phyloP scores from a whole-genome alignment of 2,329 filamentous ascomycete genomes.

The Rhinocladiella mackenziei region DNA sequence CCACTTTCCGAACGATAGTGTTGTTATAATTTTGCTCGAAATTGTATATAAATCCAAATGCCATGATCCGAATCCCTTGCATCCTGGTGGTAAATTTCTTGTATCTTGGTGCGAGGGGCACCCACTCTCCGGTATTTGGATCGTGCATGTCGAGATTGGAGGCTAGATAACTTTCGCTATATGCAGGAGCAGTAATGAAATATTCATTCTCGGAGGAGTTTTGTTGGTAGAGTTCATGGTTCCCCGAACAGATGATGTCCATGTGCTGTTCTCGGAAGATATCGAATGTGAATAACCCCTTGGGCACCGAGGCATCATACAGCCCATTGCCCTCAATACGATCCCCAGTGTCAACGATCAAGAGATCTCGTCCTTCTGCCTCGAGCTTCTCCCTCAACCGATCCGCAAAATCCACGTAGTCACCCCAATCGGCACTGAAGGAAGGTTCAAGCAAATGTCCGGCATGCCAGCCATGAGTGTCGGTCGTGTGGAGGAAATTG shows the following conservation, averaged over 20 bases:
- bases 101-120: slow-evolving; percentile 76
- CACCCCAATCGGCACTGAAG: slow-evolving; percentile 95
- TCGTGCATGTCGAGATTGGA: slow-evolving; percentile 90
- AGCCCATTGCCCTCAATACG: slow-evolving; percentile 90
- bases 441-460: slow-evolving; percentile 92
- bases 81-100: slow-evolving; percentile 90
- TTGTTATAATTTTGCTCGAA: slow-evolving; percentile 90
- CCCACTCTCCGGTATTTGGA: slow-evolving; percentile 63
- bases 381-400: slow-evolving; percentile 78
- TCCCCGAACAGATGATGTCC: slow-evolving; percentile 81
- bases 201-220: slow-evolving; percentile 76
- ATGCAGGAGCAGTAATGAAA: slow-evolving; percentile 75
- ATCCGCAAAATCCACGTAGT: slow-evolving; percentile 88
- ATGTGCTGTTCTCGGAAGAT: slow-evolving; percentile 79
- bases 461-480: slow-evolving; percentile 92
- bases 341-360: slow-evolving; percentile 95
- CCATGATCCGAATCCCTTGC: slow-evolving; percentile 74
- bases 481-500: slow-evolving; percentile 95
- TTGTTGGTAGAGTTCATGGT: slow-evolving; percentile 88
- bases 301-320: slow-evolving; percentile 83
- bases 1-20: slow-evolving; percentile 74
- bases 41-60: slow-evolving; percentile 93
- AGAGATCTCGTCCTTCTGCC: slow-evolving; percentile 70
- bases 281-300: slow-evolving; percentile 82
- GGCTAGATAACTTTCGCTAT: slow-evolving; percentile 73